phyloP scores from a whole-genome alignment of 2,329 filamentous ascomycete genomes.

The Cladosporium phlei region DNA sequence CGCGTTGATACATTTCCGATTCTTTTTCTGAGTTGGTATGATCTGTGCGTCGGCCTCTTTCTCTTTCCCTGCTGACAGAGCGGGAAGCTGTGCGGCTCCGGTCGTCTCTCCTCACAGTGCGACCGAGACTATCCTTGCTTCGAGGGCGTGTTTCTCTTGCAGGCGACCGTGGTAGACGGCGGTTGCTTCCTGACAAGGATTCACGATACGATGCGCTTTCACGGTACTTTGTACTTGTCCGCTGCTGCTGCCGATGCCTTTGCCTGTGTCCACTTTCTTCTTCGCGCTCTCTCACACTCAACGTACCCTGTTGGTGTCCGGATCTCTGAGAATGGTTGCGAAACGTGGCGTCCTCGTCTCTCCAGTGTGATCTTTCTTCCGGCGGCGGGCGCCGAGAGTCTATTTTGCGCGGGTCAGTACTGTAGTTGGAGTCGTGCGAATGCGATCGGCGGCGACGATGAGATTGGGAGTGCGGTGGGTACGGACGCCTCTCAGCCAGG shows the following conservation, averaged over 20 bases:
- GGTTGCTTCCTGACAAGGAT: too few species aligned
- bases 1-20: conserved; percentile 30
- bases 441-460: conserved; percentile 37
- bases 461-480: conserved; percentile 32
- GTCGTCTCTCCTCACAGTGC: neutral
- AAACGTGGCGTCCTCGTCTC: conserved; percentile 11
- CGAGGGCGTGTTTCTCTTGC: neutral
- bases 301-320: conserved; percentile 6
- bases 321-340: neutral
- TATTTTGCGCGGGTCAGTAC: conserved; percentile 27
- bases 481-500: conserved; percentile 21
- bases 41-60: conserved; percentile 15
- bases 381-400: conserved; percentile 16
- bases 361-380: conserved; percentile 22
- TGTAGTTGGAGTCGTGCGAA: conserved; percentile 37
- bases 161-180: neutral
- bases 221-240: too few species aligned
- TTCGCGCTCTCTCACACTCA: conserved; percentile 8
- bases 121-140: conserved; percentile 2
- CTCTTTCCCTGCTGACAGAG: conserved; percentile 26
- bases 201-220: too few species aligned
- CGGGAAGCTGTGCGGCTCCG: conserved; percentile 9
- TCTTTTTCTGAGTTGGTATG: neutral
- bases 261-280: conserved; percentile 7
- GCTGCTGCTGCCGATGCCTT: neutral